These are phyloP conservation scores for Solanum chmielewskii DNA, from an alignment of 257 asterid species.

Conservation along the genomic window DNA sequence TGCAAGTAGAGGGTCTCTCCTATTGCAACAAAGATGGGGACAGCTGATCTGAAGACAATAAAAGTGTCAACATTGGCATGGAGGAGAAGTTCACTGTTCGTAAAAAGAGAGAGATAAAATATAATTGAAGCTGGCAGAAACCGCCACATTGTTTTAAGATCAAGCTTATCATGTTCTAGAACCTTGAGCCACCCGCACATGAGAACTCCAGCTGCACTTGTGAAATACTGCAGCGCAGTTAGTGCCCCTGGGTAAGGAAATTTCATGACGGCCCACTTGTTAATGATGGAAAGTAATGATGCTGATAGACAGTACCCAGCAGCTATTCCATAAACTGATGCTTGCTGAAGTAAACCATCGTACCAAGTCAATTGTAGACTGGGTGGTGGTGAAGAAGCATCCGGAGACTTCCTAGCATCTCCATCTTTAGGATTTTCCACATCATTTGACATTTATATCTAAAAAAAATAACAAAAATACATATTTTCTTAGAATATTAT, in stretches of 20 bases:
- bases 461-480: background rate
- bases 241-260: constrained; percentile 94
- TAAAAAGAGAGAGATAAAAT: constrained; percentile 75
- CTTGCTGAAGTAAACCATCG: constrained; percentile 44
- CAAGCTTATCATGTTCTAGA: constrained; percentile 75
- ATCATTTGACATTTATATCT: constrained; percentile 62
- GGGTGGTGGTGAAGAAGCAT: constrained; percentile 16
- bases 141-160: constrained; percentile 74
- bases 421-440: constrained; percentile 55
- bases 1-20: constrained; percentile 84
- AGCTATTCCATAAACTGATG: constrained; percentile 75
- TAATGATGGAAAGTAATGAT: constrained; percentile 74
- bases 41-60: constrained; percentile 87
- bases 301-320: constrained; percentile 94
- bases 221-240: constrained; percentile 85
- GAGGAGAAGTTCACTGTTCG: constrained; percentile 91
- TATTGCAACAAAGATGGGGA: constrained; percentile 84
- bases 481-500: background rate
- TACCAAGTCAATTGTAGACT: constrained; percentile 37
- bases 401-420: constrained; percentile 6
- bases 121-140: constrained; percentile 88
- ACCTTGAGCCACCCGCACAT: constrained; percentile 56
- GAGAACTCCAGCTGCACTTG: constrained; percentile 77
- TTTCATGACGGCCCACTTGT: constrained; percentile 96
- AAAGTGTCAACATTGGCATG: constrained; percentile 93